Evolutionary conservation across 2,329 filamentous ascomycete species (phyloP).

Genomic region (Ilyonectria sp.): DNA sequence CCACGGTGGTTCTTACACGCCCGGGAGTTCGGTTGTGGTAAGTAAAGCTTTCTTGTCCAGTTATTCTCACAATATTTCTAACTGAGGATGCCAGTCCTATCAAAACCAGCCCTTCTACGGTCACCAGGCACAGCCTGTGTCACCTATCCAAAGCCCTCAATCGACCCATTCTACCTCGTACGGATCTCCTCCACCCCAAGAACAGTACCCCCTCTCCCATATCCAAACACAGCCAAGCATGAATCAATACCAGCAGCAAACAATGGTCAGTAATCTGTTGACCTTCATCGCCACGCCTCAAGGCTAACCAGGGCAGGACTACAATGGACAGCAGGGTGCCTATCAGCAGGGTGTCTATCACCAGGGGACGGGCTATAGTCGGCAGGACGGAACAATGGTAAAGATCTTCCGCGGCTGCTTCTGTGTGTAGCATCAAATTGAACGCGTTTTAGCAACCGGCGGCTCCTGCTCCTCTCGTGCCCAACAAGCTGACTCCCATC

Average conservation of each 20-base stretch:
- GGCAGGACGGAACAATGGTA: constrained; percentile 47
- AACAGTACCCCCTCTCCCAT: constrained; percentile 28
- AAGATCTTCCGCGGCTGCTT: constrained; percentile 49
- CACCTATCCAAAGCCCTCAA: constrained; percentile 40
- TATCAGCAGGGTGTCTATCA: constrained; percentile 42
- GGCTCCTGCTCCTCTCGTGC: constrained; percentile 27
- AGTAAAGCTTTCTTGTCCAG: constrained; percentile 1
- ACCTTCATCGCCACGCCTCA: too few species aligned
- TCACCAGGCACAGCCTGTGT: constrained; percentile 39
- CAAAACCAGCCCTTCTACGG: constrained; percentile 39
- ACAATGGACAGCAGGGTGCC: constrained; percentile 39
- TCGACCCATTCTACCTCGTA: constrained; percentile 32
- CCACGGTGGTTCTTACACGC: constrained; percentile 46
- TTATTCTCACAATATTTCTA: constrained; percentile 6
- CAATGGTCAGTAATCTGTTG: constrained; percentile 33
- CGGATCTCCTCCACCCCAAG: constrained; percentile 29
- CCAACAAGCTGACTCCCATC: constrained; percentile 7
- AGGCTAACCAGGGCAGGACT: constrained; percentile 35
- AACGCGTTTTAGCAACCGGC: constrained; percentile 43
- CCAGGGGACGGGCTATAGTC: constrained; percentile 40
- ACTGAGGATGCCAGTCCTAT: constrained; percentile 39
- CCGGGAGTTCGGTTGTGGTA: constrained; percentile 44
- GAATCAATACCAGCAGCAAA: constrained; percentile 42
- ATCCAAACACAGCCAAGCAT: constrained; percentile 36
- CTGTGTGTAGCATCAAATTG: constrained; percentile 47